A percentile compares a stretch with the other conserved stretches of the same genome.
Evolutionary conservation across 495 filamentous ascomycete species (phyloP).

Genomic region (Evansstolkia leycettana): DNA sequence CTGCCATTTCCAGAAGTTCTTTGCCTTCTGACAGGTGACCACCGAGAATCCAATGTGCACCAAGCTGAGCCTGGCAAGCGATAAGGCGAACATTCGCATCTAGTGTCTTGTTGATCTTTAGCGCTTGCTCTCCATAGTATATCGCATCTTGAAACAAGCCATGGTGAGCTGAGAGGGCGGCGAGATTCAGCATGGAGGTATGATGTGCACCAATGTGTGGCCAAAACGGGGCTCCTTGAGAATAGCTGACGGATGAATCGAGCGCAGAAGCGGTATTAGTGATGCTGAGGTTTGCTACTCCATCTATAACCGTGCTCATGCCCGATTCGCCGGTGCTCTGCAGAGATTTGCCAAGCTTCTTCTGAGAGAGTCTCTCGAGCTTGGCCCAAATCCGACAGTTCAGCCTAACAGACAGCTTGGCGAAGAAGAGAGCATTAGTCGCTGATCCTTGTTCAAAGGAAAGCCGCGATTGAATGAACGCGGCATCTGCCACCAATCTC

Average conservation of each 20-base stretch:
- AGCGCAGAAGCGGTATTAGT: slow-evolving; percentile 14
- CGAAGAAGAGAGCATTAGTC: slow-evolving; percentile 51
- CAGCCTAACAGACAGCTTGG: slow-evolving; percentile 51
- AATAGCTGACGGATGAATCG: slow-evolving; percentile 17
- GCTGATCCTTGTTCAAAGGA: slow-evolving; percentile 51
- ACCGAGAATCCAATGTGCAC: slow-evolving; percentile 51
- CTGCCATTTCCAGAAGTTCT: slow-evolving; percentile 42
- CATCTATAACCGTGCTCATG: slow-evolving; percentile 28
- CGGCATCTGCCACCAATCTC: slow-evolving; percentile 36
- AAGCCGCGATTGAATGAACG: slow-evolving; percentile 49
- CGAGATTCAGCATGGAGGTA: slow-evolving; percentile 55
- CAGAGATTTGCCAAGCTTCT: slow-evolving; percentile 19
- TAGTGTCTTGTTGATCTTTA: slow-evolving; percentile 61
- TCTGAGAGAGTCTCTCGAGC: slow-evolving; percentile 40
- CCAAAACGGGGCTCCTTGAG: slow-evolving; percentile 67
- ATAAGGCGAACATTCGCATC: slow-evolving; percentile 45
- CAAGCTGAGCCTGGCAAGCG: slow-evolving; percentile 44
- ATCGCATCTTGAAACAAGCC: slow-evolving; percentile 81
- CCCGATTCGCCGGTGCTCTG: slow-evolving; percentile 15
- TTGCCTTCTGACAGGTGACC: slow-evolving; percentile 49
- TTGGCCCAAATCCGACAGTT: slow-evolving; percentile 61
- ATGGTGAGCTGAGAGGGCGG: slow-evolving; percentile 63
- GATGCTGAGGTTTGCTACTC: slow-evolving; percentile 30
- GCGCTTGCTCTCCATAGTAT: slow-evolving; percentile 78
- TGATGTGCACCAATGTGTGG: slow-evolving; percentile 60